A percentile compares a stretch with the other conserved stretches of the same genome.
phyloP scores from a whole-genome alignment of 345 rosid species.

The Excoecaria agallocha region DNA sequence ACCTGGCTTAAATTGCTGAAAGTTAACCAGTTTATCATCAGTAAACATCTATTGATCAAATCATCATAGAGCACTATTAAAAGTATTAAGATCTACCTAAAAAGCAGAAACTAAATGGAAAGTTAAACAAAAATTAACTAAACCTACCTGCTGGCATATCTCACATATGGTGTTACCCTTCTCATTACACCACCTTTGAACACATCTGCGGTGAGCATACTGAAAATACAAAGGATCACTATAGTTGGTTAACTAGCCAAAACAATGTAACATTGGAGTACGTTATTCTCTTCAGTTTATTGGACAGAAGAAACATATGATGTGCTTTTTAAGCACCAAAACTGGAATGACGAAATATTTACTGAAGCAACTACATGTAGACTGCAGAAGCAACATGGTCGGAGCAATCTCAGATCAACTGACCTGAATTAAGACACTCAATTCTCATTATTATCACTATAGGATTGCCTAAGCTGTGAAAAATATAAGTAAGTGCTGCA shows the following conservation, averaged over 20 bases:
- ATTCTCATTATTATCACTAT: neutral
- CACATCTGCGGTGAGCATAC: constrained; percentile 86
- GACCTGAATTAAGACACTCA: neutral
- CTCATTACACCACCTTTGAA: constrained; percentile 93
- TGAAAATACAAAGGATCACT: constrained; percentile 29
- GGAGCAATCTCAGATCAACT: neutral
- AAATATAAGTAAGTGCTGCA: neutral
- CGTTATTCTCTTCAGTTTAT: neutral
- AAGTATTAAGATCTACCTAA: neutral
- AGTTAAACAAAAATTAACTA: neutral
- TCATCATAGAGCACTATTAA: neutral
- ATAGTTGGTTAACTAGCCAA: neutral
- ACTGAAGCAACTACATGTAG: neutral
- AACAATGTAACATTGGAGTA: neutral
- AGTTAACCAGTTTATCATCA: constrained; percentile 16
- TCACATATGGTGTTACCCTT: constrained; percentile 84
- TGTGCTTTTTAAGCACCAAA: neutral
- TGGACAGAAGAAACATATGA: neutral
- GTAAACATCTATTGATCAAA: neutral
- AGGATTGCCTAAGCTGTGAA: neutral
- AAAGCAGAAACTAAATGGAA: constrained; percentile 5
- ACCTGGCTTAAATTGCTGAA: constrained; percentile 79
- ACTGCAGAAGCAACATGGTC: neutral
- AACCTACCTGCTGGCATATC: constrained; percentile 78
- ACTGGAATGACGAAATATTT: neutral